Conservation (phyloP, 2,329 filamentous ascomycete species). For the Rhynchosporium secalis region DNA sequence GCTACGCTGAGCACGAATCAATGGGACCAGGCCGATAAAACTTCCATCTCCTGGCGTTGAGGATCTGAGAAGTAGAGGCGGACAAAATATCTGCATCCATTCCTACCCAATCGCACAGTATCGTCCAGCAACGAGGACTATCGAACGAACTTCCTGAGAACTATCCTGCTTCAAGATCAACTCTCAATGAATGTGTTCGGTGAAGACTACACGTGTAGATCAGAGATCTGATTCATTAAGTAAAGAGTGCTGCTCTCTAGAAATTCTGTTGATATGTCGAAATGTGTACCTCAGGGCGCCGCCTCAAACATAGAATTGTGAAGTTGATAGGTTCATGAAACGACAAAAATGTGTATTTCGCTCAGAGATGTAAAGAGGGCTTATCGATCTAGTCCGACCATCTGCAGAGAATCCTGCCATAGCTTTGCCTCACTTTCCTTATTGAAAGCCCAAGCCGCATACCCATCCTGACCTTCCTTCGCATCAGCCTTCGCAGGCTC, state of each 20-base stretch:
- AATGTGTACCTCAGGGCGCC: too few species aligned
- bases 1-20: too few species aligned
- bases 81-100: background rate
- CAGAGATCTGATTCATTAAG: background rate
- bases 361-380: background rate
- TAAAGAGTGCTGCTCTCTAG: background rate
- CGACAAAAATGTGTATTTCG: background rate
- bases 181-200: background rate
- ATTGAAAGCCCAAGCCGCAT: slow-evolving; percentile 41
- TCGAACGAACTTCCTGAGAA: background rate
- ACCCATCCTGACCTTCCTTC: slow-evolving; percentile 26
- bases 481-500: slow-evolving; percentile 31
- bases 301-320: background rate
- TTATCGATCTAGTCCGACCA: slow-evolving; percentile 31
- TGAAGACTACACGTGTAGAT: background rate
- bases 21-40: too few species aligned
- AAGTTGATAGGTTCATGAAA: background rate
- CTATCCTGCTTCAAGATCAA: background rate
- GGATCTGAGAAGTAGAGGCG: too few species aligned
- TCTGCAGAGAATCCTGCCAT: slow-evolving; percentile 44
- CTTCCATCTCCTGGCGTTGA: too few species aligned
- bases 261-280: background rate
- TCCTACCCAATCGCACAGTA: background rate
- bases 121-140: background rate
- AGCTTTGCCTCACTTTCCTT: slow-evolving; percentile 43